Base-by-base conservation (phyloP, 2,329 filamentous ascomycete genomes). In the Arthrobotrys sinensis region DNA sequence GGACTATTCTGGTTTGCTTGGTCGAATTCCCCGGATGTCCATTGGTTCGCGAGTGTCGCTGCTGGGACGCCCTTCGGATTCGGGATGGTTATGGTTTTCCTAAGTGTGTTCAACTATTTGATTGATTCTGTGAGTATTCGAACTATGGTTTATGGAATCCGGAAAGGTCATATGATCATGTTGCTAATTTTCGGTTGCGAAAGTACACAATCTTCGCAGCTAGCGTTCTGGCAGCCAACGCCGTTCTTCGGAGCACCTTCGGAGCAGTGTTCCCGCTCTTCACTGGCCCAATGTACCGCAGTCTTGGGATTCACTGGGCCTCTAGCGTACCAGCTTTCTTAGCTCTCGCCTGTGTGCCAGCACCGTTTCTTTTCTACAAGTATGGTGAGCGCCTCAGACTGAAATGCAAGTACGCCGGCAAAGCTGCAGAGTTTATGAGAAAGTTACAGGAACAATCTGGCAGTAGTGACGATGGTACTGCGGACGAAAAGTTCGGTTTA, bases 301-400 rank as follows among this genome's bases (percentile, higher is more conserved):
- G 86, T 69, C 86, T 91, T 1, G 91, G 92, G 57, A 90, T 92
- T 70, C 91, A 94, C 85, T 94, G 92, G 92, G 92, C 86, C 0
- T 84, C 83, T 3, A 85, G 83, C 40, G 65, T 87, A 91, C 92
- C 92, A 0, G 93, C 90, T 0, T 94, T 95, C 85, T 86, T 95
- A 2, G 89, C 91, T 0, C 83, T 94, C 2, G 88, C 87, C 10
- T 94, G 92, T 83, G 86, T 60, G 4, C 53, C 36, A 91, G 92
- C 0, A 91, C 92, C 82, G 92, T 92, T 0, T 91, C 92, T 83
- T 83, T 93, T 95, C 84, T 92, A 92, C 85, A 90, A 88, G 81
- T 93, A 93, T 83, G 92, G 92, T 45, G 85, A 84, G 5, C 21
- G 80, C 32, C 91, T 94, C 81, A 87, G 92, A 21, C 85, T 87